Evolutionary conservation across 805 yeast species (phyloP), one percentile per base, ranked within the genome.

Genomic region (Kuraishia ogatae): DNA sequence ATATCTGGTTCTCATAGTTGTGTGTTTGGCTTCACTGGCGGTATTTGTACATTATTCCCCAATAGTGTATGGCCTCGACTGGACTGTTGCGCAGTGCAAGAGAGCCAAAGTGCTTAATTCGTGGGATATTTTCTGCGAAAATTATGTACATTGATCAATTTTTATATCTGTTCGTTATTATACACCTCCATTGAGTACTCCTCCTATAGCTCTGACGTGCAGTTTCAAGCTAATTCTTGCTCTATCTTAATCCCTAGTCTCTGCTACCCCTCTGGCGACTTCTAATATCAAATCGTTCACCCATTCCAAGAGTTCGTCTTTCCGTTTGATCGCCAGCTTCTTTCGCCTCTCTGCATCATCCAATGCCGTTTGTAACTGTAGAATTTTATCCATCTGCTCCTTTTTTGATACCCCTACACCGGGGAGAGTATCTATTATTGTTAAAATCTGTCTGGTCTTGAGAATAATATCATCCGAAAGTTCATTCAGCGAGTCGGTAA

Each of bases 351-450:
- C 94, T 1, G 84, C 82, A 13, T 74, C 71, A 13, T 77, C 75
- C 54, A 92, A 70, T 60, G 88, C 89, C 50, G 67, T 66, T 52
- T 88, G 86, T 51, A 94, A 71, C 15, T 73, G 74, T 53, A 78
- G 79, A 19, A 93, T 87, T 57, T 78, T 77, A 26, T 72, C 70
- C 66, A 91, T 66, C 68, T 92, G 98, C 54, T 82, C 85, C 50
- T 77, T 80, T 23, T 88, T 87, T 1, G 92, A 82, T 1, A 87
- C 92, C 8, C 96, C 97, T 2, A 90, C 89, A 13, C 97, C 98
- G 0, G 99, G 99, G 49, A 93, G 73, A 2, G 96, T 83, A 64
- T 89, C 96, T 47, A 93, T 91, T 26, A 93, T 79, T 63, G 88
- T 84, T 47, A 89, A 80, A 17, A 93, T 87, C 67, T 94, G 98